Conservation (phyloP, 495 filamentous ascomycete species). For the Friedmanniomyces endolithicus region DNA sequence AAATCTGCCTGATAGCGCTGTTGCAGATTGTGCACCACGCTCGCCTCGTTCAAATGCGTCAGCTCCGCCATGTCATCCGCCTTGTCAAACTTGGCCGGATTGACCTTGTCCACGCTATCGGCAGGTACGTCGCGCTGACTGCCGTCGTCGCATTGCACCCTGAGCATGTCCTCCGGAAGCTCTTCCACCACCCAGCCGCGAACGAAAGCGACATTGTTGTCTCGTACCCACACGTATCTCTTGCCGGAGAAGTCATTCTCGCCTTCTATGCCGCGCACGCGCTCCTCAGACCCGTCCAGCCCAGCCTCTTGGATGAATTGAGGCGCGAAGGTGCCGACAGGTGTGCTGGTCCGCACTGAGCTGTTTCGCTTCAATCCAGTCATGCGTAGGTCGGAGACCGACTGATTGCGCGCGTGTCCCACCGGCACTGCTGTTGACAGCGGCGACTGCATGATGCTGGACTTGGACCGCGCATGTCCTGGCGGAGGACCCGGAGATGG, state of each 20-base stretch:
- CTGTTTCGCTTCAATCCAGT: conserved; percentile 38
- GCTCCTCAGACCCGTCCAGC: conserved; percentile 47
- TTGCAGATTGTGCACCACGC: conserved; percentile 93
- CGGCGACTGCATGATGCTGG: conserved; percentile 52
- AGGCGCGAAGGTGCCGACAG: conserved; percentile 76
- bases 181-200: conserved; percentile 87
- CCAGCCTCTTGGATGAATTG: conserved; percentile 85
- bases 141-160: conserved; percentile 91
- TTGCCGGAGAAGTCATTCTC: conserved; percentile 99
- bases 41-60: conserved; percentile 94
- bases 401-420: conserved; percentile 45
- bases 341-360: conserved; percentile 42
- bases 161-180: conserved; percentile 47
- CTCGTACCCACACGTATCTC: conserved; percentile 92
- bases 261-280: conserved; percentile 69
- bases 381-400: conserved; percentile 36
- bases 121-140: conserved; percentile 64
- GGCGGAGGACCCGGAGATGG: conserved; percentile 47
- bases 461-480: conserved; percentile 53
- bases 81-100: conserved; percentile 98
- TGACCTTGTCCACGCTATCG: conserved; percentile 92
- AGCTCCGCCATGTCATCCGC: conserved; percentile 98
- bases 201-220: conserved; percentile 76
- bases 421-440: conserved; percentile 29
- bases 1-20: conserved; percentile 87